phyloP scores from a whole-genome alignment of 78 protist genomes.

The Neovahlkampfia damariscottae region DNA sequence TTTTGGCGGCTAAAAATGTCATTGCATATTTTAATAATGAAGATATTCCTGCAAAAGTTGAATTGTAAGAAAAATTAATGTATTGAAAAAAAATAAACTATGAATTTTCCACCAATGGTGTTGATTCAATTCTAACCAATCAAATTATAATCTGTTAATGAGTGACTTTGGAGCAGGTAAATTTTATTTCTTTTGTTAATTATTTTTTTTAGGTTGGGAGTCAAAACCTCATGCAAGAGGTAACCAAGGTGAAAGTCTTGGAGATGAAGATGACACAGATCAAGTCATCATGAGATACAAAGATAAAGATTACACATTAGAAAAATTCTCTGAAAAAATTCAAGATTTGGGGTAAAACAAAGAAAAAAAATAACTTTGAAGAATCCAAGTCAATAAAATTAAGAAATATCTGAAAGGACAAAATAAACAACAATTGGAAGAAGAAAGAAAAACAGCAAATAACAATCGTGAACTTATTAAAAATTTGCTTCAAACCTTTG shows the following conservation, averaged over 20 bases:
- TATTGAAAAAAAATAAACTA: not conserved
- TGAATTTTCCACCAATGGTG: not conserved
- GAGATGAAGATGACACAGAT: too few species aligned
- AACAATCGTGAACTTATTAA: not conserved
- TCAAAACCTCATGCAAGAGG: too few species aligned
- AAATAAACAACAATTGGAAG: not conserved
- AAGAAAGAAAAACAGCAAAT: not conserved
- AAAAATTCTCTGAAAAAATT: too few species aligned
- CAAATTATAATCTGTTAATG: not conserved
- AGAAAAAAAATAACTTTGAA: too few species aligned
- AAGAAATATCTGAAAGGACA: too few species aligned
- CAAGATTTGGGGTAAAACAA: too few species aligned
- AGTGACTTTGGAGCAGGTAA: not conserved
- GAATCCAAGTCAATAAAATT: too few species aligned
- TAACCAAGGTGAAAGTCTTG: too few species aligned
- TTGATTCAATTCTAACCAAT: not conserved
- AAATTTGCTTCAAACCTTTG: not conserved
- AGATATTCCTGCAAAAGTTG: not conserved
- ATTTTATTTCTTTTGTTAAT: too few species aligned
- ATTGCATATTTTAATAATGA: not conserved
- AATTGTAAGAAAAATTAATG: not conserved
- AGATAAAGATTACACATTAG: too few species aligned
- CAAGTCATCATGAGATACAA: too few species aligned
- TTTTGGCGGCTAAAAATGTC: conserved; percentile 1
- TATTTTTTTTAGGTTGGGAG: too few species aligned